Conservation (phyloP, 352 stramenopile species). For the Phytopythium sindhum region DNA sequence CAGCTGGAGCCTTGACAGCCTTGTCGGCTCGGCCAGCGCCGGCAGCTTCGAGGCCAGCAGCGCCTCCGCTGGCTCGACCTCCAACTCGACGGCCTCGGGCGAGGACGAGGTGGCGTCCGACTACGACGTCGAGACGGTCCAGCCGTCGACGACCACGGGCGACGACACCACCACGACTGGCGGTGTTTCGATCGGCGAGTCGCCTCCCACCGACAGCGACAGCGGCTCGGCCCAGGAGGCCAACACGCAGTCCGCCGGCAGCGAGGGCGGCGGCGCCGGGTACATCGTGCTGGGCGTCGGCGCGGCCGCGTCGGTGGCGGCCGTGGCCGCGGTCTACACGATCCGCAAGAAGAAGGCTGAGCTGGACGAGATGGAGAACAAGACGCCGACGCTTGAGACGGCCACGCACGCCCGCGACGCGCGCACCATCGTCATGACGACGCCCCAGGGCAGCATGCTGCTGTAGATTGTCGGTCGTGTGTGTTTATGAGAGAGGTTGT, state of each 20-base stretch:
- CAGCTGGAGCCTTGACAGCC: conserved; percentile 12
- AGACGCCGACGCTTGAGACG: conserved; percentile 33
- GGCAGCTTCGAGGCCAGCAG: not conserved
- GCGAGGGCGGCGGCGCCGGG: not conserved
- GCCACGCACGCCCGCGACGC: conserved; percentile 15
- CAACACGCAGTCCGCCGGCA: conserved; percentile 22
- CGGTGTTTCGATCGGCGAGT: conserved; percentile 2
- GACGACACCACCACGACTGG: conserved; percentile 14
- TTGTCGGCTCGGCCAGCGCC: conserved; percentile 4
- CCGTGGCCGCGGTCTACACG: conserved; percentile 36
- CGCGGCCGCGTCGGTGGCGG: conserved; percentile 24
- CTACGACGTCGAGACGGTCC: conserved; percentile 4
- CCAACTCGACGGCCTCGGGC: conserved; percentile 6
- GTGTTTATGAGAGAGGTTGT: conserved; percentile 4
- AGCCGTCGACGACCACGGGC: conserved; percentile 1
- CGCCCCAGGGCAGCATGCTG: conserved; percentile 37
- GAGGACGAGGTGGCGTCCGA: conserved; percentile 6
- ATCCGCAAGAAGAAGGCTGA: conserved; percentile 56
- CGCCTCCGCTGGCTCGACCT: not conserved
- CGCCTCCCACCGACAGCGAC: conserved; percentile 9
- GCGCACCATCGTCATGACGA: conserved; percentile 42
- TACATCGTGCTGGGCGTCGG: conserved; percentile 20
- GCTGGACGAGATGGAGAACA: conserved; percentile 56
- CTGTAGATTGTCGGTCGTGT: conserved; percentile 19
- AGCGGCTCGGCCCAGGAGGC: conserved; percentile 19